Percentiles rank a stretch among this genome's conserved stretches.
Conservation (phyloP, 306 rosid genomes). For the Pachyrhizus erosus region DNA sequence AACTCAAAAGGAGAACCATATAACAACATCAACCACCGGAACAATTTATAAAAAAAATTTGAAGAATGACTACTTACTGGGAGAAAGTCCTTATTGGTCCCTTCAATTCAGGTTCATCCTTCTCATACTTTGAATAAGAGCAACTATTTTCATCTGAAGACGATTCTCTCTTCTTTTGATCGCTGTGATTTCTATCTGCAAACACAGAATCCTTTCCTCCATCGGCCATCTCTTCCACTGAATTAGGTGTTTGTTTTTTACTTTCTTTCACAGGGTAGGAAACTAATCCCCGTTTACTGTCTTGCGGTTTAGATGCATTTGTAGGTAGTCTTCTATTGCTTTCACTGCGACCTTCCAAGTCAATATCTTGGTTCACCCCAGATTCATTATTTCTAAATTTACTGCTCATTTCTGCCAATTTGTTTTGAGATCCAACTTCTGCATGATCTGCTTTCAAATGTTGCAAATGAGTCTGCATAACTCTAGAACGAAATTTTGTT, state of each 20-base stretch:
- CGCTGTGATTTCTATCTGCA: conserved; percentile 74
- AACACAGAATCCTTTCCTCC: conserved; percentile 64
- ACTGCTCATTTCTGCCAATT: conserved; percentile 56
- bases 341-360: conserved; percentile 70
- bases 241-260: conserved; percentile 62
- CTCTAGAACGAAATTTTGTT: conserved; percentile 60
- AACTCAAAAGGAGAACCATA: conserved; percentile 15
- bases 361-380: conserved; percentile 58
- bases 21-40: not conserved
- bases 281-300: conserved; percentile 55
- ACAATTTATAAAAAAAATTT: conserved; percentile 15
- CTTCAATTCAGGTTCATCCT: conserved; percentile 87
- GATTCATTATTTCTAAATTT: conserved; percentile 65
- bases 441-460: conserved; percentile 59
- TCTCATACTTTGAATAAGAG: conserved; percentile 91
- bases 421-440: conserved; percentile 64
- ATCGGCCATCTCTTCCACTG: conserved; percentile 61
- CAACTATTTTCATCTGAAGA: conserved; percentile 98
- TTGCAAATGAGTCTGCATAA: conserved; percentile 62
- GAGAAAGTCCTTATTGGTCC: conserved; percentile 76
- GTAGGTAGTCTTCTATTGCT: conserved; percentile 66
- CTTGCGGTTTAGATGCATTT: conserved; percentile 58
- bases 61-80: conserved; percentile 69
- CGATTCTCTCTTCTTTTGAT: conserved; percentile 88
- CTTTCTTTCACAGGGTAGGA: conserved; percentile 61